Conservation (phyloP, 192 early-diverging fungal genomes). For the Podila epicladia region DNA sequence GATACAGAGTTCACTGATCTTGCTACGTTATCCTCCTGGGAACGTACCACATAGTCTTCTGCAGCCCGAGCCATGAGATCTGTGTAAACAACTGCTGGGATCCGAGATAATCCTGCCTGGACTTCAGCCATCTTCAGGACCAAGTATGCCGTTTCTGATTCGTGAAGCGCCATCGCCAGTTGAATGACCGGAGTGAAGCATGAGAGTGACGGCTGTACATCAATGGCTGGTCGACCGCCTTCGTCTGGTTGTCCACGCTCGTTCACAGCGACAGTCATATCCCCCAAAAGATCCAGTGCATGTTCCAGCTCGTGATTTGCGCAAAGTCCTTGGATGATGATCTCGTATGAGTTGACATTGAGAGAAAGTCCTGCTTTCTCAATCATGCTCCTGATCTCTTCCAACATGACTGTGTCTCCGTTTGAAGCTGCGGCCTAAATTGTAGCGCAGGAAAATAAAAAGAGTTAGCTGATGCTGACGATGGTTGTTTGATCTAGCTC, state of each 20-base stretch:
- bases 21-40: not conserved
- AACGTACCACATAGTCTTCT: constrained; percentile 47
- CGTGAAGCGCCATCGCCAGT: constrained; percentile 39
- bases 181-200: constrained; percentile 43
- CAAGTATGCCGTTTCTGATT: constrained; percentile 43
- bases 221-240: constrained; percentile 28
- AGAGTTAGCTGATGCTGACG: not conserved
- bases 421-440: constrained; percentile 25
- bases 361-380: constrained; percentile 26
- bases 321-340: constrained; percentile 48
- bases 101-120: constrained; percentile 31
- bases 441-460: not conserved
- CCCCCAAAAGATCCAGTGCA: constrained; percentile 52
- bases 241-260: constrained; percentile 37
- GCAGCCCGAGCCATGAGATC: constrained; percentile 55
- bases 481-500: not conserved
- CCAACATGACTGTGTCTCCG: constrained; percentile 33
- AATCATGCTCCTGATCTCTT: constrained; percentile 15
- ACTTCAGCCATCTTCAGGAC: constrained; percentile 57
- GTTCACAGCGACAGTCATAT: constrained; percentile 51
- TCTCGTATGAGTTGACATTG: constrained; percentile 46
- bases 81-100: constrained; percentile 47
- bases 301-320: constrained; percentile 39
- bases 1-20: not conserved
- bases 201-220: constrained; percentile 32